Conservation (phyloP, 208 protist species). For the Polymyxa betae region DNA sequence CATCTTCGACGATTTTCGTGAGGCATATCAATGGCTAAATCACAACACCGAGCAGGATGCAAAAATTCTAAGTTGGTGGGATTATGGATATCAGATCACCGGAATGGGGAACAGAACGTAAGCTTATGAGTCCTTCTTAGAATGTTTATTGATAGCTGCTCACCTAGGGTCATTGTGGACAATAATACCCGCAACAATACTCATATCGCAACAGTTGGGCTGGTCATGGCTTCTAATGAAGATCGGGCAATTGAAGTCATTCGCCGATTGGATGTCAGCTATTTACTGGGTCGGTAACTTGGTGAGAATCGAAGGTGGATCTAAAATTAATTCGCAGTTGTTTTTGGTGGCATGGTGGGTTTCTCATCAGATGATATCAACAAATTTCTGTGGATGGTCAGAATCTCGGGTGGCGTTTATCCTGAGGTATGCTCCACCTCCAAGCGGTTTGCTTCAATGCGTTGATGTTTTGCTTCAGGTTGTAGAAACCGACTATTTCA, state of each 20-base stretch:
- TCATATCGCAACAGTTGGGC: conserved; percentile 94
- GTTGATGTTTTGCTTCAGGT: conserved; percentile 64
- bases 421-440: conserved; percentile 39
- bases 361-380: conserved; percentile 91
- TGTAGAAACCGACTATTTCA: conserved; percentile 82
- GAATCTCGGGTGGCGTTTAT: conserved; percentile 74
- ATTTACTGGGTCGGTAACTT: conserved; percentile 80
- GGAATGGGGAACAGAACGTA: conserved; percentile 89
- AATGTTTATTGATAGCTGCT: neutral
- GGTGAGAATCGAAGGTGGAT: neutral
- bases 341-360: conserved; percentile 88
- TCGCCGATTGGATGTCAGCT: conserved; percentile 91
- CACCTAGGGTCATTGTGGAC: conserved; percentile 86
- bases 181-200: conserved; percentile 99
- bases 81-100: conserved; percentile 98
- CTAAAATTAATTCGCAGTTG: conserved; percentile 66
- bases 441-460: neutral
- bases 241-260: conserved; percentile 84
- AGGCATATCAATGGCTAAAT: conserved; percentile 92
- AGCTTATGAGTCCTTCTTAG: neutral
- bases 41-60: conserved; percentile 89
- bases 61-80: conserved; percentile 91
- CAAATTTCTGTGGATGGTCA: conserved; percentile 93
- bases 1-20: conserved; percentile 94
- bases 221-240: conserved; percentile 82